A percentile compares a stretch with the other conserved stretches of the same genome.
phyloP scores from a whole-genome alignment of 2,329 filamentous ascomycete species.

The Lizonia empirigonia region DNA sequence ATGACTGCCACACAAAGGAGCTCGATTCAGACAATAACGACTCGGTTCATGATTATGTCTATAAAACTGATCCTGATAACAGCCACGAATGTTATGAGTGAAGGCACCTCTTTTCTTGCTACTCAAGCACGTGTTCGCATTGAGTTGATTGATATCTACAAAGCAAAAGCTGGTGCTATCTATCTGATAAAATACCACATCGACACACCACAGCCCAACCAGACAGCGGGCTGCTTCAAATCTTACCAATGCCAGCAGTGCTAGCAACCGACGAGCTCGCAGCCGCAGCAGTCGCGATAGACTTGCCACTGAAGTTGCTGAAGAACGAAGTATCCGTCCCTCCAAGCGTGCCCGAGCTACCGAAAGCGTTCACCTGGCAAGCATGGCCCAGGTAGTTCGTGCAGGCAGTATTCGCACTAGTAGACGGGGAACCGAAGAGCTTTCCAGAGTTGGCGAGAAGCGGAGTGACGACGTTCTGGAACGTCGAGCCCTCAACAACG shows the following conservation, averaged over 20 bases:
- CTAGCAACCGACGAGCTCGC: constrained; percentile 45
- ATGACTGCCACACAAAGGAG: too few relatives aligned
- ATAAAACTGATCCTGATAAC: too few relatives aligned
- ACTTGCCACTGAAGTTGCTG: constrained; percentile 57
- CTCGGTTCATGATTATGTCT: too few relatives aligned
- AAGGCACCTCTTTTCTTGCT: too few relatives aligned
- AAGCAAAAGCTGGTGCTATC: too few relatives aligned
- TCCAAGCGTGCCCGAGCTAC: constrained; percentile 27
- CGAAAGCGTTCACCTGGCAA: constrained; percentile 57
- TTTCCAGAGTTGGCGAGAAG: constrained; percentile 48
- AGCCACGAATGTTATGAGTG: too few relatives aligned
- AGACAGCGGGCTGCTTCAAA: constrained; percentile 10
- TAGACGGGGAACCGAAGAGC: constrained; percentile 46
- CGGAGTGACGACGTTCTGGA: constrained; percentile 57
- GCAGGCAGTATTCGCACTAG: constrained; percentile 51
- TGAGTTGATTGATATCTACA: too few relatives aligned
- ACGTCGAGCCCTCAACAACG: constrained; percentile 62
- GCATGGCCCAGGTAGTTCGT: constrained; percentile 52
- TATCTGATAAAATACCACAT: too few relatives aligned
- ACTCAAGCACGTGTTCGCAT: too few relatives aligned
- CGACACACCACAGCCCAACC: neutral
- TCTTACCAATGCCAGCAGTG: constrained; percentile 55
- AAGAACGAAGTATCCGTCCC: constrained; percentile 55
- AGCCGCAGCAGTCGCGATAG: constrained; percentile 53
- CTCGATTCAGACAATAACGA: too few relatives aligned